A percentile compares a stretch with the other conserved stretches of the same genome.
phyloP scores from a whole-genome alignment of 345 rosid species.

The Limnanthes douglasii region DNA sequence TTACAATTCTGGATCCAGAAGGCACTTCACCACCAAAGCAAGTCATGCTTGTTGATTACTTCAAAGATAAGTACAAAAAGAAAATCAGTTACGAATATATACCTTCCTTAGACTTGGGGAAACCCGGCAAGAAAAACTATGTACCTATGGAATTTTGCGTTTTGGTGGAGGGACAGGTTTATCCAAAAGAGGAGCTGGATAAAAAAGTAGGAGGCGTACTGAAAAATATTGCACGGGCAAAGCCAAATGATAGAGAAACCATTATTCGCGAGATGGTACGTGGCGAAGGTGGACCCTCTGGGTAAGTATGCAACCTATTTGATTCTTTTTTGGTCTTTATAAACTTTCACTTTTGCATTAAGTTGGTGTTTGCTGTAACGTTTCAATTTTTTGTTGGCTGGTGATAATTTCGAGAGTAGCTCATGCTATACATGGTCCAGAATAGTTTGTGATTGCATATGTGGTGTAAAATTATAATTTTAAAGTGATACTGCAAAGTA shows the following conservation, averaged over 20 bases:
- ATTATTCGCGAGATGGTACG: slow-evolving; percentile 34
- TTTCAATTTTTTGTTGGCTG: not conserved
- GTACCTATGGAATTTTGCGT: slow-evolving; percentile 81
- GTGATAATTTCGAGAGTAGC: too few species aligned
- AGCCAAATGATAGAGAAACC: slow-evolving; percentile 22
- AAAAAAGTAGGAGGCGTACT: slow-evolving; percentile 17
- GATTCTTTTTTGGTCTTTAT: not conserved
- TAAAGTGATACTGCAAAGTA: too few species aligned
- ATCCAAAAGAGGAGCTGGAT: slow-evolving; percentile 54
- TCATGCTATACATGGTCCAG: too few species aligned
- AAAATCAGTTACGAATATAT: slow-evolving; percentile 29
- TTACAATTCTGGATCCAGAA: slow-evolving; percentile 28
- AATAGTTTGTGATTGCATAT: too few species aligned
- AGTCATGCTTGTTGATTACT: slow-evolving; percentile 37
- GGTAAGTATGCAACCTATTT: slow-evolving; percentile 27
- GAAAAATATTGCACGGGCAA: slow-evolving; percentile 33
- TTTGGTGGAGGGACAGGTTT: slow-evolving; percentile 66
- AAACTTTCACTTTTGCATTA: not conserved
- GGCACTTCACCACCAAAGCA: slow-evolving; percentile 16
- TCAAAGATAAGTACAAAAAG: slow-evolving; percentile 30
- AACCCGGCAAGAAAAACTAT: slow-evolving; percentile 23
- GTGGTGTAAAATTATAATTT: too few species aligned
- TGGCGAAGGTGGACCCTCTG: slow-evolving; percentile 41
- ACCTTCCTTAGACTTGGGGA: slow-evolving; percentile 69
- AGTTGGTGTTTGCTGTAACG: slow-evolving; percentile 1